These are phyloP conservation scores for Auriscalpium orientale DNA, from an alignment of 768 basidiomycete genomes.

Conservation along the genomic window DNA sequence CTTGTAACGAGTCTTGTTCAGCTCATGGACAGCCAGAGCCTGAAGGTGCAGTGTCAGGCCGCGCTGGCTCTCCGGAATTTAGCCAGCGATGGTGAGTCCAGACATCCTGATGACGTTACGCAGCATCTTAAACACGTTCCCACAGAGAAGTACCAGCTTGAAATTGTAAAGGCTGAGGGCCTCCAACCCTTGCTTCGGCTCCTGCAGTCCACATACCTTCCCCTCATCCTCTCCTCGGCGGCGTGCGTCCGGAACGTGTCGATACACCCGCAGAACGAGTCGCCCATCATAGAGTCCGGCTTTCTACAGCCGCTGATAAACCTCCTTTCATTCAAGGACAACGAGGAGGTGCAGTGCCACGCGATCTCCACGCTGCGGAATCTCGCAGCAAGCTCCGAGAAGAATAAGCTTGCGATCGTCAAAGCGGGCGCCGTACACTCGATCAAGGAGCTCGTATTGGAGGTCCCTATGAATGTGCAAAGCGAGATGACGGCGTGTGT, in stretches of 20 bases:
- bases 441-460: slow-evolving; percentile 93
- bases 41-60: slow-evolving; percentile 98
- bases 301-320: slow-evolving; percentile 96
- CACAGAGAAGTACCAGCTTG: slow-evolving; percentile 95
- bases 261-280: slow-evolving; percentile 97
- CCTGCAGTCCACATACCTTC: slow-evolving; percentile 92
- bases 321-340: slow-evolving; percentile 95
- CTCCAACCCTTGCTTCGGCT: slow-evolving; percentile 88
- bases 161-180: slow-evolving; percentile 95
- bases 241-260: slow-evolving; percentile 99
- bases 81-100: slow-evolving; percentile 80
- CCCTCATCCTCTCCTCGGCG: slow-evolving; percentile 94
- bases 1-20: slow-evolving; percentile 88
- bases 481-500: slow-evolving; percentile 99
- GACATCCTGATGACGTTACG: neutral
- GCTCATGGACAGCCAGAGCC: slow-evolving; percentile 93
- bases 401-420: slow-evolving; percentile 97
- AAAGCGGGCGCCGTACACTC: slow-evolving; percentile 95
- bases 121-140: neutral
- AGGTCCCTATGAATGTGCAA: slow-evolving; percentile 94
- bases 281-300: slow-evolving; percentile 97
- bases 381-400: slow-evolving; percentile 92
- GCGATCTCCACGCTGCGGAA: slow-evolving; percentile 97
- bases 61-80: slow-evolving; percentile 93
- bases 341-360: slow-evolving; percentile 99